Conservation (phyloP, 2,329 filamentous ascomycete genomes). For the Fonsecaea monophora region DNA sequence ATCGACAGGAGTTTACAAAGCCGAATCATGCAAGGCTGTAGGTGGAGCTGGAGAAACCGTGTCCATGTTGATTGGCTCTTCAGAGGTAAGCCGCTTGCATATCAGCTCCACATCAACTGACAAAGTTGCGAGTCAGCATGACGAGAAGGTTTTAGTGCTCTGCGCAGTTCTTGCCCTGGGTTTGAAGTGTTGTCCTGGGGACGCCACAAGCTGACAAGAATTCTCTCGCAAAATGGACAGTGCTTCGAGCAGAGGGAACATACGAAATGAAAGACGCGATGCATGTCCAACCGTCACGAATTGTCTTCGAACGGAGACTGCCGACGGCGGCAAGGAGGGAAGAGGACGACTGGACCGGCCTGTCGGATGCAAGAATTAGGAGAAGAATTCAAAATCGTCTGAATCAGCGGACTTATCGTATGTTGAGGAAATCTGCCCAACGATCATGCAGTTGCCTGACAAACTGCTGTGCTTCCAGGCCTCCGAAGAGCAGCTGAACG, state of each 20-base stretch:
- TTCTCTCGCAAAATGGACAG: neutral
- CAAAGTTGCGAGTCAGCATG: neutral
- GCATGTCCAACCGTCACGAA: slow-evolving; percentile 13
- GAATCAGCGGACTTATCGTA: slow-evolving; percentile 26
- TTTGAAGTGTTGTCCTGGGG: neutral
- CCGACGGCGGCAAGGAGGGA: slow-evolving; percentile 20
- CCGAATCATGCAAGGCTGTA: slow-evolving; percentile 10
- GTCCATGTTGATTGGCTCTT: slow-evolving; percentile 5
- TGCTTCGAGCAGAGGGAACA: neutral
- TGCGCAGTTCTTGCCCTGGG: neutral
- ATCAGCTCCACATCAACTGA: neutral
- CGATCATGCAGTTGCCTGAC: slow-evolving; percentile 1
- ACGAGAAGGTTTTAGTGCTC: neutral
- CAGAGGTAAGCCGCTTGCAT: slow-evolving; percentile 14
- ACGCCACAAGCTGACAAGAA: neutral
- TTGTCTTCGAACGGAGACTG: slow-evolving; percentile 22
- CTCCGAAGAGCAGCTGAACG: slow-evolving; percentile 23
- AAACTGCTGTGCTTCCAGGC: slow-evolving; percentile 8
- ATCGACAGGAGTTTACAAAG: neutral
- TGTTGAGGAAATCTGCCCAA: neutral
- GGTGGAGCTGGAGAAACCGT: neutral
- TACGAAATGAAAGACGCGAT: neutral
- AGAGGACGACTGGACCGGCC: slow-evolving; percentile 25
- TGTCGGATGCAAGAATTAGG: slow-evolving; percentile 18
- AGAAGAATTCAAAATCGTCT: slow-evolving; percentile 26